Conservation (phyloP, 2,329 filamentous ascomycete genomes). For the Fusarium agapanthi region DNA sequence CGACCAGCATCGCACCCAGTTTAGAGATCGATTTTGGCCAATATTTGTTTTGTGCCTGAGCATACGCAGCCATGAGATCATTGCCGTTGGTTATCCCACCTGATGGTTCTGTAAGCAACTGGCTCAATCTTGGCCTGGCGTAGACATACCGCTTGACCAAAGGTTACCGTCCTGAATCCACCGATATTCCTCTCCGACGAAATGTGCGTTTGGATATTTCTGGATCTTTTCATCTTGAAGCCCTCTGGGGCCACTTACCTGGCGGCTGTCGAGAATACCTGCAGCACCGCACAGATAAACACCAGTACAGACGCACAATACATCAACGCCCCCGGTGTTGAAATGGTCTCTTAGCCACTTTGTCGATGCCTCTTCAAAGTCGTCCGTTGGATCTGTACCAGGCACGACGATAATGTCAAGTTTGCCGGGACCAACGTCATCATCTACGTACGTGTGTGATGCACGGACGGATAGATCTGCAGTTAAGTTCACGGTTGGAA, state of each 20-base stretch:
- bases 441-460: constrained; percentile 55
- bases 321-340: constrained; percentile 51
- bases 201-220: constrained; percentile 51
- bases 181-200: constrained; percentile 57
- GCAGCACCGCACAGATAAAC: constrained; percentile 58
- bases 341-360: constrained; percentile 56
- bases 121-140: neutral
- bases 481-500: constrained; percentile 53
- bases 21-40: constrained; percentile 57
- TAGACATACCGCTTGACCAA: constrained; percentile 61
- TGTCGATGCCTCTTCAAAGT: constrained; percentile 47
- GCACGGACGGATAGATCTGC: constrained; percentile 50
- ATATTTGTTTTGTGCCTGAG: constrained; percentile 51
- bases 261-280: constrained; percentile 57
- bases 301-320: constrained; percentile 63
- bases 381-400: constrained; percentile 54
- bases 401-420: constrained; percentile 62
- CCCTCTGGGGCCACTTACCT: constrained; percentile 57
- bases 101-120: constrained; percentile 30
- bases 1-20: constrained; percentile 53
- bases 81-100: constrained; percentile 66
- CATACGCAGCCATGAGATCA: constrained; percentile 63
- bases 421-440: constrained; percentile 58
- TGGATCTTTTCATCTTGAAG: constrained; percentile 52
- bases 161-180: constrained; percentile 64